Evolutionary conservation across 805 yeast species (phyloP).

Genomic region (Starmera amethionina): DNA sequence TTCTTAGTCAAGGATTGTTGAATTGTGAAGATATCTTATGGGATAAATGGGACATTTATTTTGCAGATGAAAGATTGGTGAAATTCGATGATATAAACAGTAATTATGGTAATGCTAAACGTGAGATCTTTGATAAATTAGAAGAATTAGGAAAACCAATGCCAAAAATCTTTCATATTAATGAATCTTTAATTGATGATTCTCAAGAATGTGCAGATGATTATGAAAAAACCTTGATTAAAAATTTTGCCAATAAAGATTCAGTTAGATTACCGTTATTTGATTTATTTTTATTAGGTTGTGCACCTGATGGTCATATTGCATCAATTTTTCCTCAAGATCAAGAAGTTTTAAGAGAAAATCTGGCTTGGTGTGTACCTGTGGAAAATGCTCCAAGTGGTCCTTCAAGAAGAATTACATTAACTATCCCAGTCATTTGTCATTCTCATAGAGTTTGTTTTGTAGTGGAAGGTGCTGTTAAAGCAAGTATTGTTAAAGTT

Average conservation of each 20-base stretch:
- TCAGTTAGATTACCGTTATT: constrained; percentile 93
- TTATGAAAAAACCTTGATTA: constrained; percentile 78
- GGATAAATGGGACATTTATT: constrained; percentile 92
- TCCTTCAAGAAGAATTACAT: constrained; percentile 75
- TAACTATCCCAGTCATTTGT: constrained; percentile 89
- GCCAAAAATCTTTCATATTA: constrained; percentile 79
- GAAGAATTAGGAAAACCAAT: constrained; percentile 22
- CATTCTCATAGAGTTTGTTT: constrained; percentile 89
- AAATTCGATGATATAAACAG: constrained; percentile 77
- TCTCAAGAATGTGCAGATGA: constrained; percentile 91
- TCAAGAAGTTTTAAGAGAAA: constrained; percentile 80
- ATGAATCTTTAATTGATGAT: constrained; percentile 62
- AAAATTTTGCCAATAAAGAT: constrained; percentile 92
- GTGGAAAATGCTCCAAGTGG: constrained; percentile 88
- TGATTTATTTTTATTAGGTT: constrained; percentile 83
- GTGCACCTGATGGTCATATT: constrained; percentile 98
- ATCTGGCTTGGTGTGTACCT: constrained; percentile 91
- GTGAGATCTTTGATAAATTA: constrained; percentile 68
- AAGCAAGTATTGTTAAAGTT: constrained; percentile 83
- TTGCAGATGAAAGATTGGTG: constrained; percentile 93
- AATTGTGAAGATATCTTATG: constrained; percentile 71
- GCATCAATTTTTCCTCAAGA: constrained; percentile 90
- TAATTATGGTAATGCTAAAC: constrained; percentile 82
- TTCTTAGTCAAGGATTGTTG: constrained; percentile 77
- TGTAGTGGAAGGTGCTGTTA: constrained; percentile 93